phyloP scores from a whole-genome alignment of 208 protist species.

The Balamuthia mandrillaris region DNA sequence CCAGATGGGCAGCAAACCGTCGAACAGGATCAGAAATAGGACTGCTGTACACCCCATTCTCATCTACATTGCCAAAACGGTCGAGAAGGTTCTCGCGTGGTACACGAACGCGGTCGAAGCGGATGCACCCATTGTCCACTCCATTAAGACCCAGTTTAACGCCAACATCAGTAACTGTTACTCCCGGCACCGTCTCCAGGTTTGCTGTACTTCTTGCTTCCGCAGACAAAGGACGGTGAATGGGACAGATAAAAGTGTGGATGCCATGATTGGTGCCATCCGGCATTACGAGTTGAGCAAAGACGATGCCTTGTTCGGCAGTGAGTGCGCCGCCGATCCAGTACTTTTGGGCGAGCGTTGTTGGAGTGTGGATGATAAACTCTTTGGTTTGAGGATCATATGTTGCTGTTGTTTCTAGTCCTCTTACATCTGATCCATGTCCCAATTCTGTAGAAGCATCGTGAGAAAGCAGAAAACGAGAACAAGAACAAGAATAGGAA shows the following conservation, averaged over 20 bases:
- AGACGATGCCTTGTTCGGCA: neutral
- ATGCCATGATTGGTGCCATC: neutral
- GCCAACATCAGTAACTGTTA: neutral
- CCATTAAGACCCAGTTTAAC: neutral
- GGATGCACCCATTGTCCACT: neutral
- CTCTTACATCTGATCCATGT: neutral
- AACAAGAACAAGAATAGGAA: too few relatives aligned
- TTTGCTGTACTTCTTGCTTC: neutral
- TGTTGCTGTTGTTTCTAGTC: neutral
- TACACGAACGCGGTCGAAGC: neutral
- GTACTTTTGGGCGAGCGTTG: neutral
- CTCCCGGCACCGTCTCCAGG: neutral
- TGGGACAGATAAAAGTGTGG: neutral
- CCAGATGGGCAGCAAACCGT: neutral
- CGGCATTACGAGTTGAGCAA: neutral
- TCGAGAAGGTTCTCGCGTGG: neutral
- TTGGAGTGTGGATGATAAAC: neutral
- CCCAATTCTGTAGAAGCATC: constrained; percentile 11
- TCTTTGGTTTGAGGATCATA: neutral
- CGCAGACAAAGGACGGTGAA: too few relatives aligned
- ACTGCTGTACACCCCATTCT: constrained; percentile 25
- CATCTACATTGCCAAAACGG: neutral
- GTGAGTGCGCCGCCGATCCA: neutral
- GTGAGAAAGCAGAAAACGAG: too few relatives aligned
- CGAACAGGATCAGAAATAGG: neutral